Evolutionary conservation across 768 basidiomycete species (phyloP).

Genomic region (Panaeolus cyanescens): DNA sequence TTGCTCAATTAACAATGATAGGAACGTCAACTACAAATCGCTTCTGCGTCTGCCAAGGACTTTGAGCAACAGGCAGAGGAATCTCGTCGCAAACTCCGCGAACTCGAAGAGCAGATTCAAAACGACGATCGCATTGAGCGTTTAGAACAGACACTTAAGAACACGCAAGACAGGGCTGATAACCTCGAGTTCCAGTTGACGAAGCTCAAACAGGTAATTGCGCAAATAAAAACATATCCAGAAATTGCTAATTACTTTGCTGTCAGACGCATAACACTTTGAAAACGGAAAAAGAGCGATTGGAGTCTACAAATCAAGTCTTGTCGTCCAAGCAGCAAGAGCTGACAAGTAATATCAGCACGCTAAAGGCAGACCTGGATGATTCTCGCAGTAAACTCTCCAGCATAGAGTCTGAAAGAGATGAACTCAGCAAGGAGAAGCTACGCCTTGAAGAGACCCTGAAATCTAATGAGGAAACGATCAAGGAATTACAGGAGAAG

Average conservation of each 20-base stretch:
- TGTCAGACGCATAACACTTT: constrained; percentile 56
- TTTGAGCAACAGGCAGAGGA: constrained; percentile 54
- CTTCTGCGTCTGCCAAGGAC: constrained; percentile 54
- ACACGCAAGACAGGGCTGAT: constrained; percentile 80
- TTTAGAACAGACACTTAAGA: constrained; percentile 70
- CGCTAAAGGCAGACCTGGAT: constrained; percentile 42
- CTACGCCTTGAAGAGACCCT: constrained; percentile 49
- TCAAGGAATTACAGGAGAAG: constrained; percentile 59
- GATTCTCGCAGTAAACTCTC: constrained; percentile 44
- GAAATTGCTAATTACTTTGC: background rate
- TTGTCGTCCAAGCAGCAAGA: constrained; percentile 45
- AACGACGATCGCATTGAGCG: constrained; percentile 80
- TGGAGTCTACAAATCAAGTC: constrained; percentile 49
- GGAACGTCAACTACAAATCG: constrained; percentile 78
- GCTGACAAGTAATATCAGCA: constrained; percentile 48
- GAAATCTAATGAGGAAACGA: constrained; percentile 43
- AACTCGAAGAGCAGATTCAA: constrained; percentile 81
- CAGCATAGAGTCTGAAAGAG: constrained; percentile 45
- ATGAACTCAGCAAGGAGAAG: constrained; percentile 50
- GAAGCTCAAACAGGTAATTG: constrained; percentile 70
- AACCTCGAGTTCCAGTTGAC: constrained; percentile 83
- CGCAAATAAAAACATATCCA: background rate
- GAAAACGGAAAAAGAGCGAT: constrained; percentile 61
- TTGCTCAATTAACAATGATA: constrained; percentile 26
- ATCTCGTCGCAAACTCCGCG: constrained; percentile 59